Base-by-base conservation (phyloP, 2,329 filamentous ascomycete genomes). In the Meredithiella fracta region DNA sequence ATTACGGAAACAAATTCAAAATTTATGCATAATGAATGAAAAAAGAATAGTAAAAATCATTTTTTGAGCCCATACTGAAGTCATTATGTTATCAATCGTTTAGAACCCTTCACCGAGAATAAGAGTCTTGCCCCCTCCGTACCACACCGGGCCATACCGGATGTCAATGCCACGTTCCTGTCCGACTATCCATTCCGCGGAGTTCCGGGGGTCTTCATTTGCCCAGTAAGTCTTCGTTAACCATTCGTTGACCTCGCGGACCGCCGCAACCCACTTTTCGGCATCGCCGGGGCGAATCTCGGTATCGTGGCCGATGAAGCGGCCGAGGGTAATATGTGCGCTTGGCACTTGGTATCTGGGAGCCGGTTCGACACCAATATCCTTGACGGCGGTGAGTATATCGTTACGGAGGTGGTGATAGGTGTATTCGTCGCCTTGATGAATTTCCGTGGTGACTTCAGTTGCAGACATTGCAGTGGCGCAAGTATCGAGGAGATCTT, bases 351-450 rank as follows among this genome's bases (percentile, higher is more conserved):
- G 82, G 66, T 96, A 97, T 57, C 91, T 76, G 14, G 56, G 34
- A 5, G 47, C 49, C 54, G 85, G 86, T 15, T 76, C 69, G n/a
- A 91, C 72, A 1, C 85, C 86, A 0, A 80, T 75, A 2, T 70
- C 70, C 49, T 73, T 70, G 2, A 79, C 77, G 25, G 79, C 70
- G 51, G 76, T 72, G 65, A 83, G 92, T 11, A 94, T 66, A 64
- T 95, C 88, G 3, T 83, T 77, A 2, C 91, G 81, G 7, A 97
- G 78, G 67, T 97, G 91, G 65, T 96, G 91, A 66, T 96, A 96
- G 0, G 85, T 90, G 68, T 87, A 96, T 1, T 62, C 64, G 61
- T 92, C 85, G 17, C 78, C 75, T 40, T 74, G 68, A 8, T 44
- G 3, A 15, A 71, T 65, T 14, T 64, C 62, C 11, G 62, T 62